Percentiles rank a stretch among this genome's conserved stretches.
Conservation (phyloP, 2,329 filamentous ascomycete genomes). For the Cordyceps fumosorosea region DNA sequence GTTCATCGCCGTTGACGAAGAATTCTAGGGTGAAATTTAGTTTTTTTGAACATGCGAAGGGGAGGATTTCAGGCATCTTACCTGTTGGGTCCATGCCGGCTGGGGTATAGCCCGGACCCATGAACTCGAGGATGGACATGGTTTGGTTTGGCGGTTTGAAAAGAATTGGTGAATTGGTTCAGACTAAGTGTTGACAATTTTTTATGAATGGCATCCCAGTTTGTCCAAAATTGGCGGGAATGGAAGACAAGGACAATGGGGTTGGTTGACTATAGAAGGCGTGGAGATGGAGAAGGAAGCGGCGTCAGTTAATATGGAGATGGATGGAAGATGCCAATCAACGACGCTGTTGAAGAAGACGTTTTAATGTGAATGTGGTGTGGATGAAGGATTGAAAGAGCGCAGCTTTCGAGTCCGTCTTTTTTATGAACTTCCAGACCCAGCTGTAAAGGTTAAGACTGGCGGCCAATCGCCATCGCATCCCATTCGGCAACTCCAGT, state of each 20-base stretch:
- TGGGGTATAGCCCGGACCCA: constrained; percentile 6
- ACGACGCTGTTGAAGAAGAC: background rate
- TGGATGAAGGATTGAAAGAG: background rate
- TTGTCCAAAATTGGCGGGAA: background rate
- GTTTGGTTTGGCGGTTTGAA: background rate
- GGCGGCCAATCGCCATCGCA: background rate
- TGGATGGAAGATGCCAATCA: background rate
- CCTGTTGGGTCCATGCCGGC: constrained; percentile 12
- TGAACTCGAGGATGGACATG: constrained; percentile 14
- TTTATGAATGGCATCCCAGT: background rate
- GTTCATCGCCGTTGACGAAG: constrained; percentile 10
- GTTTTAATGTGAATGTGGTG: background rate
- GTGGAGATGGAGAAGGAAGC: background rate
- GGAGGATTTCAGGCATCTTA: background rate
- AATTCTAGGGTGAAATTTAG: background rate
- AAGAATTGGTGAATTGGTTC: background rate
- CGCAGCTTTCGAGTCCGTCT: background rate
- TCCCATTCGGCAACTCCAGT: background rate
- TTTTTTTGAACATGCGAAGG: background rate
- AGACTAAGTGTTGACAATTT: background rate
- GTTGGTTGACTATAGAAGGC: background rate
- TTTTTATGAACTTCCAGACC: background rate
- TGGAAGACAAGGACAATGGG: background rate
- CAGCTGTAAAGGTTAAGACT: background rate
- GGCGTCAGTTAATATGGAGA: background rate